Percentiles rank a stretch among this genome's conserved stretches.
Conservation (phyloP, 768 basidiomycete genomes). For the Tricholoma sp. region DNA sequence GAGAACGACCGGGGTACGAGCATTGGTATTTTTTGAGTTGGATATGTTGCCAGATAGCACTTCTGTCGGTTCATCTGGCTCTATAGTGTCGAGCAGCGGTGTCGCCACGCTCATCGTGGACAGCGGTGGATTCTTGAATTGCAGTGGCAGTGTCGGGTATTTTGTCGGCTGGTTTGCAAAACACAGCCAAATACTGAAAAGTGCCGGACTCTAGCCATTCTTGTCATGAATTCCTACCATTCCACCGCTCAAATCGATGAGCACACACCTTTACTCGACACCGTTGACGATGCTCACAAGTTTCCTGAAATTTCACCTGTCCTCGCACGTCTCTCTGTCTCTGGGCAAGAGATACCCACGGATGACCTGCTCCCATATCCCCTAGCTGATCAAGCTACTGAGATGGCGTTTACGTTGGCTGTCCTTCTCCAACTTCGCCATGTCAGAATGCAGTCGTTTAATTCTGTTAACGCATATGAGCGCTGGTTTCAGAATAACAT, state of each 20-base stretch:
- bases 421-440: constrained; percentile 31
- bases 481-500: constrained; percentile 31
- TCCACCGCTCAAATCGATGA: not conserved
- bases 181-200: not conserved
- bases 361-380: not conserved
- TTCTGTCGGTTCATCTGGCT: constrained; percentile 67
- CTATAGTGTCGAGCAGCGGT: constrained; percentile 77
- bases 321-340: not conserved
- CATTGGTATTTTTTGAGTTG: constrained; percentile 21
- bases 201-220: too few species aligned
- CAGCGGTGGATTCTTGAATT: not conserved
- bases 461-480: constrained; percentile 34
- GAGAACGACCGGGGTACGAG: constrained; percentile 46
- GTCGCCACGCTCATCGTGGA: constrained; percentile 44
- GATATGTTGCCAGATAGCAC: constrained; percentile 30
- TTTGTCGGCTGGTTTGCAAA: not conserved
- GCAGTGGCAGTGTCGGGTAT: too few species aligned
- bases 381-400: constrained; percentile 5
- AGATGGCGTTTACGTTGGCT: constrained; percentile 25
- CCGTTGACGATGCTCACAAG: not conserved
- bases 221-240: not conserved
- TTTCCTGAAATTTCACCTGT: not conserved
- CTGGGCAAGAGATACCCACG: not conserved
- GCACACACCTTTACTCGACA: not conserved
- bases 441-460: constrained; percentile 12